Evolutionary conservation across 2,329 filamentous ascomycete species (phyloP), one percentile per base, ranked within the genome.

Genomic region (Cercospora sojina): DNA sequence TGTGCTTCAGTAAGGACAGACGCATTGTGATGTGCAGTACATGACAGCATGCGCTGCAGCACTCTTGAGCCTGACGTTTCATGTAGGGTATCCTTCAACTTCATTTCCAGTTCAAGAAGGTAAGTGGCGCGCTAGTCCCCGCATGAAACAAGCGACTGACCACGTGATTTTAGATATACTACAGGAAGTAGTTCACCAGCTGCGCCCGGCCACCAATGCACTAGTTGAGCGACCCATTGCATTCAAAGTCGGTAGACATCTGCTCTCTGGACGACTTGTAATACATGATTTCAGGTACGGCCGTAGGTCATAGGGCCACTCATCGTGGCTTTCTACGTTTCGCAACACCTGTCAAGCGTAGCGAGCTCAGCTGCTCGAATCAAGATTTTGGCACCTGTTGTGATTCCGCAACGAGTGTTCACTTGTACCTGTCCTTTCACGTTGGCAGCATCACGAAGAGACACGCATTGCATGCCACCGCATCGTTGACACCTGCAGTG

Each of bases 91-190:
- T 98, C 74, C 83, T 99, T 65, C 93, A 97, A 81, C 86, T 99
- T 66, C 94, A 98, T 78, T 99, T 99, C 79, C 93, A 97, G 79
- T 97, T 98, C 84, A 99, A 98, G 80, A 96, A 97, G 88, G 93
- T 96, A 80, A 73, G 72, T 71, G 62, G 59, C 49, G 70, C 63
- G 62, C 47, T 64, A 64, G 51, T 31, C 29, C 60, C n/a, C 32
- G 25, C 55, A 56, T 41, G 23, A 59, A 58, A 64, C 60, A 55
- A 70, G 31, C 43, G 9, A 47, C 71, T 71, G 53, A 71, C 66
- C 56, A 67, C 62, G 58, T 67, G 38, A 55, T 68, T 64, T 32
- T 71, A 83, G 80, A 79, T 83, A 64, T 83, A 82, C 71, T 83
- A 83, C 72, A 78, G 81, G 57, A 83, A 83, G 55, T 71, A 62